These are phyloP conservation scores for Mucor velutinosus DNA, from an alignment of 371 early-diverging fungal species.

Conservation along the genomic window DNA sequence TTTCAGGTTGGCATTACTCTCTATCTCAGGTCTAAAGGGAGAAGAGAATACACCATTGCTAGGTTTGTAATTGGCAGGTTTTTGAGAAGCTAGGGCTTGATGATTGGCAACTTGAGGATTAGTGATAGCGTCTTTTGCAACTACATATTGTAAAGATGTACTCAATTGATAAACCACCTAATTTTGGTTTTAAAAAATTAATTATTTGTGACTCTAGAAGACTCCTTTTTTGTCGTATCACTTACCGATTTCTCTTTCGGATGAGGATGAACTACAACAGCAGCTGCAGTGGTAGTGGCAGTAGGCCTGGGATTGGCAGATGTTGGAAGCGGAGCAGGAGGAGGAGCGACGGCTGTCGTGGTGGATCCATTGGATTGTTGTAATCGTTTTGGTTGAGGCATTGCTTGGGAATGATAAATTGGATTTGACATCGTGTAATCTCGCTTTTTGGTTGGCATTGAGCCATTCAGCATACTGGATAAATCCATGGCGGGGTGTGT, in stretches of 20 bases:
- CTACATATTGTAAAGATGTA: conserved; percentile 21
- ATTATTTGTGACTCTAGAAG: neutral
- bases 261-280: neutral
- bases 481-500: conserved; percentile 23
- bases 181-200: neutral
- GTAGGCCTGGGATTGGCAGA: neutral
- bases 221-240: neutral
- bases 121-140: conserved; percentile 6
- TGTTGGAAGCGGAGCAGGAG: neutral
- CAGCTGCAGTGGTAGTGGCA: neutral
- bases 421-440: neutral
- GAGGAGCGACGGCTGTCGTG: neutral
- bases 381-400: neutral
- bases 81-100: neutral
- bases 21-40: conserved; percentile 9
- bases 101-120: neutral
- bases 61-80: neutral
- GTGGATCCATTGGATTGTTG: neutral
- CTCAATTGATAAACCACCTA: conserved; percentile 23
- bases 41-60: conserved; percentile 7
- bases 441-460: conserved; percentile 4
- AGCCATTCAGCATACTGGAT: conserved; percentile 29
- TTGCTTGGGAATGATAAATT: neutral
- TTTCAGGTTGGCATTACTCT: neutral
- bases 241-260: conserved; percentile 1